A percentile compares a stretch with the other conserved stretches of the same genome.
Evolutionary conservation across 805 yeast genomes (phyloP).

Genomic region (Suhomyces vadensis): DNA sequence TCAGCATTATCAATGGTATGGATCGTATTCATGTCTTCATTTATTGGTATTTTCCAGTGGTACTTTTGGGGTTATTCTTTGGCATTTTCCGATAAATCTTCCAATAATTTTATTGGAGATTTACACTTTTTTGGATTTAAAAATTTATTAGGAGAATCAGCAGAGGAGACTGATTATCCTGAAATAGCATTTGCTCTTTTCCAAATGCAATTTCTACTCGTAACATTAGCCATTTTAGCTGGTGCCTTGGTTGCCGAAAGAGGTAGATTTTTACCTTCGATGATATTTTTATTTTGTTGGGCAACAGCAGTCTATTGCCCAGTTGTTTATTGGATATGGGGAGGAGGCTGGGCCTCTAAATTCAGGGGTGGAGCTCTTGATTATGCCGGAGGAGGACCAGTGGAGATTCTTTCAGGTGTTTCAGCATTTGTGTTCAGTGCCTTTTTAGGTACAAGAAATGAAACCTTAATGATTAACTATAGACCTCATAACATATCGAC

Average conservation of each 20-base stretch:
- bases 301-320: slow-evolving; percentile 93
- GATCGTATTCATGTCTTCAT: slow-evolving; percentile 70
- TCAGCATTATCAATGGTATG: slow-evolving; percentile 87
- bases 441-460: slow-evolving; percentile 72
- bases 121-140: slow-evolving; percentile 79
- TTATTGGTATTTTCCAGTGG: slow-evolving; percentile 86
- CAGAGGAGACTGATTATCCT: slow-evolving; percentile 56
- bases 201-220: slow-evolving; percentile 89
- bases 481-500: slow-evolving; percentile 94
- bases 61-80: slow-evolving; percentile 98
- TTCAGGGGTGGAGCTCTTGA: slow-evolving; percentile 87
- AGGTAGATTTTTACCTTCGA: slow-evolving; percentile 82
- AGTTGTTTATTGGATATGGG: slow-evolving; percentile 96
- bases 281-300: slow-evolving; percentile 83
- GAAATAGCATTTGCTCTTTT: slow-evolving; percentile 82
- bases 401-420: slow-evolving; percentile 88
- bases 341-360: slow-evolving; percentile 85
- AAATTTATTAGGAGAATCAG: slow-evolving; percentile 53
- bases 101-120: slow-evolving; percentile 86
- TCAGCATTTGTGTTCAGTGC: slow-evolving; percentile 86
- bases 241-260: slow-evolving; percentile 90
- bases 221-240: slow-evolving; percentile 87
- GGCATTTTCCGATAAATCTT: slow-evolving; percentile 78
- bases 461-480: slow-evolving; percentile 79
- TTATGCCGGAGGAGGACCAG: slow-evolving; percentile 98